Evolutionary conservation across 495 filamentous ascomycete species (phyloP).

Genomic region (Jackrogersella minutella): DNA sequence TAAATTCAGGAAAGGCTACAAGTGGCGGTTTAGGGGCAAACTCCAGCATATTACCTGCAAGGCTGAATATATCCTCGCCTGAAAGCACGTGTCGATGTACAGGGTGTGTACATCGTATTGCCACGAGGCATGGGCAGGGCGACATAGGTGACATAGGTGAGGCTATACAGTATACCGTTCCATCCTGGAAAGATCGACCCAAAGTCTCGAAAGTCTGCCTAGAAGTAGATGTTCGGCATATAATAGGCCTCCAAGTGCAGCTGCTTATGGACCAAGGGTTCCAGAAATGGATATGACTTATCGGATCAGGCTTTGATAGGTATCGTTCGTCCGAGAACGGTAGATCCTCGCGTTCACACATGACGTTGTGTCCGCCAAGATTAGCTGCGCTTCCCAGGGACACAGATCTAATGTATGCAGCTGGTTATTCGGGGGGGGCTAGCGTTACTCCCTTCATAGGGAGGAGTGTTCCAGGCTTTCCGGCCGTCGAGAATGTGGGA

Average conservation of each 20-base stretch:
- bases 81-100: slow-evolving; percentile 2
- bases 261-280: slow-evolving; percentile 28
- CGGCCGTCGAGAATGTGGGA: slow-evolving; percentile 31
- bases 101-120: slow-evolving; percentile 19
- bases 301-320: slow-evolving; percentile 34
- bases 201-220: slow-evolving; percentile 5
- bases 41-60: slow-evolving; percentile 21
- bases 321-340: slow-evolving; percentile 39
- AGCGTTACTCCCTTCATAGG: slow-evolving; percentile 26
- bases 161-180: slow-evolving; percentile 18
- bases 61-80: slow-evolving; percentile 25
- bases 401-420: slow-evolving; percentile 39
- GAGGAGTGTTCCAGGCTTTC: slow-evolving; percentile 28
- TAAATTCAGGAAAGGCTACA: slow-evolving; percentile 8
- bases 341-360: slow-evolving; percentile 35
- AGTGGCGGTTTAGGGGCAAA: slow-evolving; percentile 17
- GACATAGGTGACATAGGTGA: slow-evolving; percentile 5
- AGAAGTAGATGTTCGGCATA: slow-evolving; percentile 10
- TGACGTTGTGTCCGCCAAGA: slow-evolving; percentile 41
- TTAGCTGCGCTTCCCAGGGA: slow-evolving; percentile 28
- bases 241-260: slow-evolving; percentile 27
- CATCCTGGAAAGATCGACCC: slow-evolving; percentile 6
- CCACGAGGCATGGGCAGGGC: slow-evolving; percentile 21
- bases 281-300: slow-evolving; percentile 36
- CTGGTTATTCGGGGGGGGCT: slow-evolving; percentile 27